Percentiles rank a stretch among this genome's conserved stretches.
Evolutionary conservation across 2,329 filamentous ascomycete genomes (phyloP).

Genomic region (Stagonosporopsis chrysanthemi): DNA sequence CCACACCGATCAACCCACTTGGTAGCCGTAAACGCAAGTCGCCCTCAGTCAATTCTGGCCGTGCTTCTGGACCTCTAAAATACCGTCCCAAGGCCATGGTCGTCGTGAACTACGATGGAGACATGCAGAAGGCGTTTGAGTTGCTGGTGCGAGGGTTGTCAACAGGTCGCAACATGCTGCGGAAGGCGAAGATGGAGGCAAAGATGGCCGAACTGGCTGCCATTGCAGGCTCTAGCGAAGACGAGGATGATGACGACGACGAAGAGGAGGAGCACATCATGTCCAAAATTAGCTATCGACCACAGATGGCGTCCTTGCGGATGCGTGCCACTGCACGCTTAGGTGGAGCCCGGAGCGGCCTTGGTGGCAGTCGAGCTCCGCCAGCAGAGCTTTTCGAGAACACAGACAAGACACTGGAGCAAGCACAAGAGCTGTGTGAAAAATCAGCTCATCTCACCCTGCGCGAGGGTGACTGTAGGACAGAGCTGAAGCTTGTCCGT

Average conservation of each 20-base stretch:
- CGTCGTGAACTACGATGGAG: conserved; percentile 90
- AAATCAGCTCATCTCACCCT: conserved; percentile 87
- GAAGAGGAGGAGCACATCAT: conserved; percentile 39
- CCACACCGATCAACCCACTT: conserved; percentile 26
- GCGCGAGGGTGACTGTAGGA: conserved; percentile 83
- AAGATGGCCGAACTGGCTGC: conserved; percentile 64
- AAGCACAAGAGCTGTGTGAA: conserved; percentile 82
- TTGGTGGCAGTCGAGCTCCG: conserved; percentile 20
- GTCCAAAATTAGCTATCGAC: conserved; percentile 49
- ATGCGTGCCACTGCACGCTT: conserved; percentile 28
- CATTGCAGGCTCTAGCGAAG: conserved; percentile 40
- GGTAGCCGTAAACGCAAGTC: conserved; percentile 54
- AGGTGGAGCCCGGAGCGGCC: conserved; percentile 18
- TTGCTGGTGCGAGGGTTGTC: conserved; percentile 82
- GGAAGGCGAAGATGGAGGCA: conserved; percentile 86
- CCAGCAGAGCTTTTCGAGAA: conserved; percentile 60
- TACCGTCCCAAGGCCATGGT: conserved; percentile 78
- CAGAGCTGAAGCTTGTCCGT: conserved; percentile 75
- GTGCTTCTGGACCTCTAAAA: conserved; percentile 56
- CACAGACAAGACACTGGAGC: conserved; percentile 79
- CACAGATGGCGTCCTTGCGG: conserved; percentile 45
- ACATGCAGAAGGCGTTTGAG: conserved; percentile 84
- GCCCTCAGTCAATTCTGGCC: conserved; percentile 51
- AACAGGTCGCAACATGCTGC: conserved; percentile 79
- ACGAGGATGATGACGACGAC: conserved; percentile 36